These are phyloP conservation scores for Fusarium irregulare DNA, from an alignment of 2,329 filamentous ascomycete species.

Conservation along the genomic window DNA sequence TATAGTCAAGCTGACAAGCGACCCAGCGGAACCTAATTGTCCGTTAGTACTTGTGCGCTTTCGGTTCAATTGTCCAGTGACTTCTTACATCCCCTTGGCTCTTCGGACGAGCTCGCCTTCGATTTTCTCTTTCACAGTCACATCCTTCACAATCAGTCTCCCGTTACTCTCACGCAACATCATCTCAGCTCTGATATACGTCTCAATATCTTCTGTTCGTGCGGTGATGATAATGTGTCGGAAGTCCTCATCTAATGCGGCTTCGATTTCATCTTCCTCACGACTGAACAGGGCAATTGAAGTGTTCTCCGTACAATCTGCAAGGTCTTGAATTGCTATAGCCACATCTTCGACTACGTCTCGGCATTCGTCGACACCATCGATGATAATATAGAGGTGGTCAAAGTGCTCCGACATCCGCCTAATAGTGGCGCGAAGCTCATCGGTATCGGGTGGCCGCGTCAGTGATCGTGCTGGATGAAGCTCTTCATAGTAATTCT, in stretches of 20 bases:
- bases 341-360: neutral
- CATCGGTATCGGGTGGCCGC: neutral
- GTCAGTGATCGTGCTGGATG: neutral
- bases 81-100: constrained; percentile 25
- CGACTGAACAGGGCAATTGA: constrained; percentile 17
- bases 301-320: neutral
- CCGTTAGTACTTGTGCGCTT: neutral
- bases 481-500: constrained; percentile 6
- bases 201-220: constrained; percentile 7
- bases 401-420: neutral
- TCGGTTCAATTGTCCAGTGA: rapidly evolving
- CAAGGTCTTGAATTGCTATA: neutral
- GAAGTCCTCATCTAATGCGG: neutral
- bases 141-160: neutral
- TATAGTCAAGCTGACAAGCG: constrained; percentile 29
- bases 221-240: constrained; percentile 4
- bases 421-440: neutral
- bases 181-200: constrained; percentile 13
- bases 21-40: constrained; percentile 32
- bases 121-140: constrained; percentile 2
- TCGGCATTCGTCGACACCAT: constrained; percentile 6
- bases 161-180: neutral
- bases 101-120: neutral
- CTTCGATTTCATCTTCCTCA: constrained; percentile 6
- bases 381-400: neutral